These are phyloP conservation scores for Pyrrhoderma noxium DNA, from an alignment of 1,284 basidiomycete genomes.

Conservation along the genomic window DNA sequence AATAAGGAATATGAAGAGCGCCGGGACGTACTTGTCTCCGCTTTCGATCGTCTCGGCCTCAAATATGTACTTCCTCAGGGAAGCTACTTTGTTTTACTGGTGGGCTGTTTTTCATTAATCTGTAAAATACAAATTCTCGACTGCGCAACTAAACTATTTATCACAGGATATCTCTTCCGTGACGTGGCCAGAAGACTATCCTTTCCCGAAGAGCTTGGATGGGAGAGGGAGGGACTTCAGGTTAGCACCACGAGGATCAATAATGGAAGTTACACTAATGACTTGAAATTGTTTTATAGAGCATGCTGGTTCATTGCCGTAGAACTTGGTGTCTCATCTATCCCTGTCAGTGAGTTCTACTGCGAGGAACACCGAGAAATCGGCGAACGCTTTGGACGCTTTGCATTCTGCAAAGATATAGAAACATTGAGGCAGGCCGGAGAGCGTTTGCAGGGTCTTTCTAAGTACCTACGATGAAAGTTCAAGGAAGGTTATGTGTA, in stretches of 20 bases:
- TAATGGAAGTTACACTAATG: conserved; percentile 7
- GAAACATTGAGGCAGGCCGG: conserved; percentile 76
- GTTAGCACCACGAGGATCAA: conserved; percentile 34
- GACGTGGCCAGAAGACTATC: conserved; percentile 78
- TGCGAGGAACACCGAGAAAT: conserved; percentile 77
- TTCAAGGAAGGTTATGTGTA: background rate
- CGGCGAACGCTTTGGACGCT: conserved; percentile 81
- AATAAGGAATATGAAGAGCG: conserved; percentile 76
- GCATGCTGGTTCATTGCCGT: conserved; percentile 88
- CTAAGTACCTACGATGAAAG: conserved; percentile 48
- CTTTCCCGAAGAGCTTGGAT: conserved; percentile 68
- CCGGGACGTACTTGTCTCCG: conserved; percentile 63
- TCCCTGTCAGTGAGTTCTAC: conserved; percentile 96
- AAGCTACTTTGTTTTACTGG: conserved; percentile 84
- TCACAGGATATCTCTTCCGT: conserved; percentile 75
- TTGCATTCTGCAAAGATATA: conserved; percentile 91
- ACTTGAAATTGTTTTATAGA: conserved; percentile 31
- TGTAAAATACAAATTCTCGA: too few relatives aligned
- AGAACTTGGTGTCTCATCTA: conserved; percentile 84
- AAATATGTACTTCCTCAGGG: conserved; percentile 86
- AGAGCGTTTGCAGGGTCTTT: conserved; percentile 67
- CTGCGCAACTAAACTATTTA: background rate
- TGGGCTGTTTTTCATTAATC: conserved; percentile 25
- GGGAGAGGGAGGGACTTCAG: conserved; percentile 86
- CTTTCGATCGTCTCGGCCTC: conserved; percentile 81